Conservation (phyloP, 2,329 filamentous ascomycete genomes). For the Hypoxylon sp. region DNA sequence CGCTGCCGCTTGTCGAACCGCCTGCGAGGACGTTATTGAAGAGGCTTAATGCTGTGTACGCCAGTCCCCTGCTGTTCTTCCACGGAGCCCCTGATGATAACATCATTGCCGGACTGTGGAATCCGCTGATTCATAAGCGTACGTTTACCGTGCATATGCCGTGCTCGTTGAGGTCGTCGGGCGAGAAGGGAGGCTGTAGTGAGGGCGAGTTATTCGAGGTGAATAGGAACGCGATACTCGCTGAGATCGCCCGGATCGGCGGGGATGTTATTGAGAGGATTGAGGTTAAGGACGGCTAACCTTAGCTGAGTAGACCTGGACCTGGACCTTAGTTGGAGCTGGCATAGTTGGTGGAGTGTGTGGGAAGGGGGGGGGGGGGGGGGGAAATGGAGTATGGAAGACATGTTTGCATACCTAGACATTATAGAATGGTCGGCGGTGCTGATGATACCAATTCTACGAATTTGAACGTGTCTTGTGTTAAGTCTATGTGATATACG, state of each 20-base stretch:
- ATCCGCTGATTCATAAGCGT: conserved; percentile 67
- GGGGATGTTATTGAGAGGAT: conserved; percentile 78
- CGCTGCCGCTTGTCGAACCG: conserved; percentile 69
- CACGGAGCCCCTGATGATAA: conserved; percentile 72
- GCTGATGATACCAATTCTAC: conserved; percentile 3
- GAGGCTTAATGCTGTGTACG: conserved; percentile 78
- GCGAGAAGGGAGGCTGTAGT: conserved; percentile 52
- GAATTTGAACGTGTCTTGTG: background rate
- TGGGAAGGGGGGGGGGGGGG: background rate
- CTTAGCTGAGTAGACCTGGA: no score
- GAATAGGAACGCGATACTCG: conserved; percentile 77
- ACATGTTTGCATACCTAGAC: background rate
- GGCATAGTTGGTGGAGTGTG: background rate
- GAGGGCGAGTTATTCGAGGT: conserved; percentile 68
- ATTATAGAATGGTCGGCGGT: background rate
- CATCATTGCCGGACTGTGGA: conserved; percentile 73
- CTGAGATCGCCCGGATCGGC: conserved; percentile 79
- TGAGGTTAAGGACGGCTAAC: conserved; percentile 62
- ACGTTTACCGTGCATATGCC: conserved; percentile 79
- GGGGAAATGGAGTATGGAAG: background rate
- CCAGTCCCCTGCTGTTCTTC: conserved; percentile 83
- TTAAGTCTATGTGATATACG: background rate
- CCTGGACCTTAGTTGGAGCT: background rate
- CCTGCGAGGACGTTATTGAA: conserved; percentile 74
- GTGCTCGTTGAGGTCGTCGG: conserved; percentile 73